Conservation (phyloP, 1,284 basidiomycete species). For the Mycosarcoma maydis region DNA sequence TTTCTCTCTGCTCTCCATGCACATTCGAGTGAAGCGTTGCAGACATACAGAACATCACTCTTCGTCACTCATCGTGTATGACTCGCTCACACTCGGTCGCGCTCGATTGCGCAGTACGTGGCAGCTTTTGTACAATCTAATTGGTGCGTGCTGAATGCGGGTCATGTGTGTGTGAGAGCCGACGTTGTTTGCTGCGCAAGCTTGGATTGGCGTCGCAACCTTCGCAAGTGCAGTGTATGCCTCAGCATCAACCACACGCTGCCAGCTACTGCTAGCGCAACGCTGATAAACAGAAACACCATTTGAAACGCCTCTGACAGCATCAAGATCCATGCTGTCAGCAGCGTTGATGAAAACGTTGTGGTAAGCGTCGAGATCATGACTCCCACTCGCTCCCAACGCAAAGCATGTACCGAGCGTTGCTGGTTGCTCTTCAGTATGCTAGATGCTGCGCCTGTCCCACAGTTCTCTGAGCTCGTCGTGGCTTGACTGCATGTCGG, state of each 20-base stretch:
- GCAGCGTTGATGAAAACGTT: constrained; percentile 9
- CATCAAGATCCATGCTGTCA: constrained; percentile 31
- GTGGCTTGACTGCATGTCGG: background rate
- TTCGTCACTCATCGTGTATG: too few relatives aligned
- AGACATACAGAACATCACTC: too few relatives aligned
- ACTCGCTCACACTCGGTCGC: too few relatives aligned
- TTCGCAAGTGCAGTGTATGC: constrained; percentile 8
- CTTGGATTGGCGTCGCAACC: background rate
- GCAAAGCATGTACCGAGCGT: constrained; percentile 6
- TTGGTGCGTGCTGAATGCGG: too few relatives aligned
- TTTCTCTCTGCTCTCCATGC: too few relatives aligned
- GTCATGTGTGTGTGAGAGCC: background rate
- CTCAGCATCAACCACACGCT: constrained; percentile 27
- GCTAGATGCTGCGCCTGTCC: background rate
- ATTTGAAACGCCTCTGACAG: constrained; percentile 19
- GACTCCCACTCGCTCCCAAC: constrained; percentile 23
- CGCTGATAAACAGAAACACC: constrained; percentile 24
- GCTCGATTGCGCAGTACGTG: too few relatives aligned
- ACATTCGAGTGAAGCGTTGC: too few relatives aligned
- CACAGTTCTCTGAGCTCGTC: too few relatives aligned
- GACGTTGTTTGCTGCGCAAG: background rate
- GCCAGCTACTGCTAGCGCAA: constrained; percentile 19
- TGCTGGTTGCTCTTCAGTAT: background rate
- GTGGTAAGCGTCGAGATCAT: constrained; percentile 27
- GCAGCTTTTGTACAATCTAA: too few relatives aligned